A percentile compares a stretch with the other conserved stretches of the same genome.
Conservation (phyloP, 768 basidiomycete genomes). For the Lactarius indigo region DNA sequence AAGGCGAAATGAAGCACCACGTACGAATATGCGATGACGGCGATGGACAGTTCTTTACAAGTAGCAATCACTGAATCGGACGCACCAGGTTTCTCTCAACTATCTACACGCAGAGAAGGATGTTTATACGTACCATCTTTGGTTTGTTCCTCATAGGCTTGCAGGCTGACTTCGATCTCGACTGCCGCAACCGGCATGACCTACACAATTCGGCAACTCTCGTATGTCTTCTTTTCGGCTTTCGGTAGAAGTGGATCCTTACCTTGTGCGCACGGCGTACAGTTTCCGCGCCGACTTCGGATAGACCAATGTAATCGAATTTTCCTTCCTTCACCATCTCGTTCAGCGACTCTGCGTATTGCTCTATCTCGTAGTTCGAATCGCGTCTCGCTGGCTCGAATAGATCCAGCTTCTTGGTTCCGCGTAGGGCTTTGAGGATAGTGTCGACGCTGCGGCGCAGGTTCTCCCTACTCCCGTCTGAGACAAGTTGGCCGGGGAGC, state of each 20-base stretch:
- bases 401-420: constrained; percentile 55
- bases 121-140: constrained; percentile 36
- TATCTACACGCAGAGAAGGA: background rate
- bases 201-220: constrained; percentile 29
- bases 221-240: background rate
- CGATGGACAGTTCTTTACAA: constrained; percentile 50
- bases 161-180: constrained; percentile 67
- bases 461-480: constrained; percentile 39
- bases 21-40: constrained; percentile 57
- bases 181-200: constrained; percentile 55
- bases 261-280: constrained; percentile 37
- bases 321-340: constrained; percentile 51
- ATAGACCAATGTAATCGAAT: constrained; percentile 57
- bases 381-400: constrained; percentile 56
- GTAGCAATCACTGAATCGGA: constrained; percentile 43
- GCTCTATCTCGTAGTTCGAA: constrained; percentile 42
- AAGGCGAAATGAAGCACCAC: background rate
- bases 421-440: constrained; percentile 44
- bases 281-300: constrained; percentile 50
- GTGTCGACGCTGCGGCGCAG: constrained; percentile 44
- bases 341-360: constrained; percentile 40
- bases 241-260: background rate
- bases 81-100: background rate
- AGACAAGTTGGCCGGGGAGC: background rate
- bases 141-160: constrained; percentile 54